Percentiles rank a stretch among this genome's conserved stretches.
phyloP scores from a whole-genome alignment of 768 basidiomycete genomes.

The Lentinula edodes region DNA sequence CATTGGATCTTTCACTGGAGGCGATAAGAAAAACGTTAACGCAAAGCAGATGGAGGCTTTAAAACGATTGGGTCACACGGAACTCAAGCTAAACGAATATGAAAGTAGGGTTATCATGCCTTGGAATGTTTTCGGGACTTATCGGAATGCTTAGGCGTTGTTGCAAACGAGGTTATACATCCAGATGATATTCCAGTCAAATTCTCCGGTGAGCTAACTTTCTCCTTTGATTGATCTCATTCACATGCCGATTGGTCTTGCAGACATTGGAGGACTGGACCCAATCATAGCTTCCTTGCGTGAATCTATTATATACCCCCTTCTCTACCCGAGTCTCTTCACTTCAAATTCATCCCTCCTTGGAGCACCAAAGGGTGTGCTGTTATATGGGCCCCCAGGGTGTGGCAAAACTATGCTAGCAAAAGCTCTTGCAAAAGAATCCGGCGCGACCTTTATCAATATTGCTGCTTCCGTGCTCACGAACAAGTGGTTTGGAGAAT shows the following conservation, averaged over 20 bases:
- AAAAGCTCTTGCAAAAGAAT: constrained; percentile 95
- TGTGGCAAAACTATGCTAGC: constrained; percentile 99
- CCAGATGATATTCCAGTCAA: constrained; percentile 80
- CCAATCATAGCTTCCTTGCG: constrained; percentile 83
- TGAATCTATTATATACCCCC: constrained; percentile 94
- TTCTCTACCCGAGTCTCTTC: constrained; percentile 88
- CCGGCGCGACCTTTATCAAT: constrained; percentile 94
- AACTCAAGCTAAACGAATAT: constrained; percentile 83
- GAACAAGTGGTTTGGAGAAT: constrained; percentile 84
- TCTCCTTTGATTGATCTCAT: neutral
- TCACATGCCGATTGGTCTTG: constrained; percentile 17
- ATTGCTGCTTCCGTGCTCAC: constrained; percentile 69
- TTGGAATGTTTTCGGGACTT: constrained; percentile 3
- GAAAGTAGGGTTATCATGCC: constrained; percentile 55
- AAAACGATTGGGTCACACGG: constrained; percentile 63
- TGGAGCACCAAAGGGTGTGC: constrained; percentile 90
- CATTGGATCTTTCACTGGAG: constrained; percentile 44
- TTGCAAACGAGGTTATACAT: constrained; percentile 90
- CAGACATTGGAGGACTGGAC: constrained; percentile 92
- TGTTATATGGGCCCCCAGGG: constrained; percentile 94
- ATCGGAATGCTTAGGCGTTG: constrained; percentile 47
- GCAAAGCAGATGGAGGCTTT: constrained; percentile 67
- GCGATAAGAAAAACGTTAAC: constrained; percentile 56
- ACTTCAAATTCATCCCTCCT: constrained; percentile 74
- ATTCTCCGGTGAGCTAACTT: constrained; percentile 55